phyloP scores from a whole-genome alignment of 768 basidiomycete genomes.

The Floccularia luteovirens region DNA sequence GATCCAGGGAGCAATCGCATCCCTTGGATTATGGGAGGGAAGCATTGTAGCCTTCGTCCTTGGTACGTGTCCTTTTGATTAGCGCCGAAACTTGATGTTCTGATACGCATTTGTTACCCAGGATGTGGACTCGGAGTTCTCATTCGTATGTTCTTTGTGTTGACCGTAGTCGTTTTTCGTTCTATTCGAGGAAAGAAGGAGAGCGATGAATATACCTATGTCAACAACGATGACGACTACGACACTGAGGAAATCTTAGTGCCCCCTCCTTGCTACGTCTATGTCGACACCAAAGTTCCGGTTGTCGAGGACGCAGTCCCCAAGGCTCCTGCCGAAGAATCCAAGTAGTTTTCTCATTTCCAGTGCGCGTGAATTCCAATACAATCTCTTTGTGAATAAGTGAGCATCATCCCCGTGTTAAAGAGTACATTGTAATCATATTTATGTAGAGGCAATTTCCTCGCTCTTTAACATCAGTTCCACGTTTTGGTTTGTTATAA shows the following conservation, averaged over 20 bases:
- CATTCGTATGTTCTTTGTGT: constrained; percentile 73
- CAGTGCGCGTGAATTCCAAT: no score
- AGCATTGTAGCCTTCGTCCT: constrained; percentile 78
- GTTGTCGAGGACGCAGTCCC: constrained; percentile 4
- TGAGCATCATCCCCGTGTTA: no score
- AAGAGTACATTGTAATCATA: no score
- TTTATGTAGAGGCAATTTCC: no score
- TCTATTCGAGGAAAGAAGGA: constrained; percentile 34
- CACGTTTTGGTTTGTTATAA: no score
- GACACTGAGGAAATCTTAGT: constrained; percentile 39
- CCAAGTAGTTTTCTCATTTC: no score
- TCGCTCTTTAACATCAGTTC: no score
- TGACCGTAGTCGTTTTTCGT: constrained; percentile 56
- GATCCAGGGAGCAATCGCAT: constrained; percentile 56
- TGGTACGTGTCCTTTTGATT: constrained; percentile 26
- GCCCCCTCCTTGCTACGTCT: constrained; percentile 50
- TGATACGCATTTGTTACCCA: constrained; percentile 15
- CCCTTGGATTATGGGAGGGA: constrained; percentile 79
- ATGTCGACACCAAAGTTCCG: constrained; percentile 42
- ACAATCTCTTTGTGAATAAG: no score
- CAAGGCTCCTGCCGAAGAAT: no score
- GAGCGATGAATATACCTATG: constrained; percentile 30
- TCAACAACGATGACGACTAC: constrained; percentile 29
- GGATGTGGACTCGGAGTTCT: constrained; percentile 84
- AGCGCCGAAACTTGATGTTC: constrained; percentile 3